A percentile compares a stretch with the other conserved stretches of the same genome.
Conservation (phyloP, 345 rosid species). For the Populus deltoides region DNA sequence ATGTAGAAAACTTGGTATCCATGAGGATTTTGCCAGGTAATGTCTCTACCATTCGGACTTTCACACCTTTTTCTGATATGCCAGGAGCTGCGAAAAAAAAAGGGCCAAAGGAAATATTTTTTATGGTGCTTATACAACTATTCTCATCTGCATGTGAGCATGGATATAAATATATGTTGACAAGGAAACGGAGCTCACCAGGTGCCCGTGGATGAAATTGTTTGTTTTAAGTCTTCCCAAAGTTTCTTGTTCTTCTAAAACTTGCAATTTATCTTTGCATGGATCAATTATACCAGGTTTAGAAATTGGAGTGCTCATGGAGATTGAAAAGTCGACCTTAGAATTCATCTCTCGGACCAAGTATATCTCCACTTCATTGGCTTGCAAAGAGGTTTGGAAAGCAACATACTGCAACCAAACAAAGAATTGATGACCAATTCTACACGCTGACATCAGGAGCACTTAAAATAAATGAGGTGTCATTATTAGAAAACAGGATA, state of each 20-base stretch:
- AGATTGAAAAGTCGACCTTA: conserved; percentile 19
- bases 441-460: not conserved
- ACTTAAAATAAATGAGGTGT: not conserved
- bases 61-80: conserved; percentile 31
- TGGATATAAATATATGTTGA: not conserved
- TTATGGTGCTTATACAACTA: not conserved
- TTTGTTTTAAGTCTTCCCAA: conserved; percentile 30
- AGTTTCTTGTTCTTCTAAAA: conserved; percentile 39
- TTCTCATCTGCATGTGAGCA: not conserved
- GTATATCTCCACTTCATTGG: conserved; percentile 71
- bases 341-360: conserved; percentile 38
- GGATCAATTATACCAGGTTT: conserved; percentile 21
- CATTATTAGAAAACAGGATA: not conserved
- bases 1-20: conserved; percentile 1
- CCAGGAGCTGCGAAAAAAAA: conserved; percentile 35
- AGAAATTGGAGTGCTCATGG: not conserved
- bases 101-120: not conserved
- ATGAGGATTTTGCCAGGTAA: not conserved
- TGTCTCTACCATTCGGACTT: conserved; percentile 4
- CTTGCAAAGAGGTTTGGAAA: conserved; percentile 51
- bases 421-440: conserved; percentile 12
- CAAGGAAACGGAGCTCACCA: conserved; percentile 31
- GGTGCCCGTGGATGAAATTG: conserved; percentile 28
- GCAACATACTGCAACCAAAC: conserved; percentile 60
- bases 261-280: conserved; percentile 34